Conservation (phyloP, 2,329 filamentous ascomycete genomes). For the Ramularia endophylla region DNA sequence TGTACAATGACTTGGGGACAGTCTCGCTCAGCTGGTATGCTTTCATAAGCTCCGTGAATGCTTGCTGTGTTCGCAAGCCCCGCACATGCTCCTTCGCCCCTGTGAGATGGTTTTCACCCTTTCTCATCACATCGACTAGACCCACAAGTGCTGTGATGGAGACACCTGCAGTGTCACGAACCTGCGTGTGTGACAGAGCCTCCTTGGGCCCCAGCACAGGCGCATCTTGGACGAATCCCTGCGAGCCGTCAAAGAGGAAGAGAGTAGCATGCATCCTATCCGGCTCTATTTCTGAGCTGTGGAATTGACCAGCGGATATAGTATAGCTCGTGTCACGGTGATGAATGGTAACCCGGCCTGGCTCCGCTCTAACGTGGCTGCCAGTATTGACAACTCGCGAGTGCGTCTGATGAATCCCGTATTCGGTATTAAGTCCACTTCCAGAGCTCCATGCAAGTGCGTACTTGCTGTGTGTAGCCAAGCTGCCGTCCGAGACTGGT, state of each 20-base stretch:
- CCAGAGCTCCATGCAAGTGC: slow-evolving; percentile 3
- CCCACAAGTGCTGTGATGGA: too few species aligned
- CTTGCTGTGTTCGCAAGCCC: too few species aligned
- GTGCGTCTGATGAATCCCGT: slow-evolving; percentile 6
- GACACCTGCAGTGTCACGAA: too few species aligned
- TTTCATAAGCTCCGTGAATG: too few species aligned
- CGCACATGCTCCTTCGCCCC: too few species aligned
- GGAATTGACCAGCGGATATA: slow-evolving; percentile 28
- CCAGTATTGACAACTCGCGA: slow-evolving; percentile 8
- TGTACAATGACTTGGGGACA: too few species aligned
- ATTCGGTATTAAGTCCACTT: background rate
- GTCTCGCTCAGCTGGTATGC: too few species aligned
- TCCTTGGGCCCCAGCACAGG: slow-evolving; percentile 32
- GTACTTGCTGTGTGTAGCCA: slow-evolving; percentile 8
- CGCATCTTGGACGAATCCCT: slow-evolving; percentile 29
- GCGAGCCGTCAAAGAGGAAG: slow-evolving; percentile 33
- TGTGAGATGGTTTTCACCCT: too few species aligned
- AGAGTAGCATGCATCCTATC: slow-evolving; percentile 32
- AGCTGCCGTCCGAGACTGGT: slow-evolving; percentile 16
- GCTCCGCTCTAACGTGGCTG: slow-evolving; percentile 1
- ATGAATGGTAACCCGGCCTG: background rate
- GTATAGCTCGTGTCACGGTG: slow-evolving; percentile 19
- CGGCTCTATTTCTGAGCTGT: slow-evolving; percentile 26
- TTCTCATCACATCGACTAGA: too few species aligned
- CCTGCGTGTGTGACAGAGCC: too few species aligned